Conservation (phyloP, 441 rosid species). For the Melastoma candidum region DNA sequence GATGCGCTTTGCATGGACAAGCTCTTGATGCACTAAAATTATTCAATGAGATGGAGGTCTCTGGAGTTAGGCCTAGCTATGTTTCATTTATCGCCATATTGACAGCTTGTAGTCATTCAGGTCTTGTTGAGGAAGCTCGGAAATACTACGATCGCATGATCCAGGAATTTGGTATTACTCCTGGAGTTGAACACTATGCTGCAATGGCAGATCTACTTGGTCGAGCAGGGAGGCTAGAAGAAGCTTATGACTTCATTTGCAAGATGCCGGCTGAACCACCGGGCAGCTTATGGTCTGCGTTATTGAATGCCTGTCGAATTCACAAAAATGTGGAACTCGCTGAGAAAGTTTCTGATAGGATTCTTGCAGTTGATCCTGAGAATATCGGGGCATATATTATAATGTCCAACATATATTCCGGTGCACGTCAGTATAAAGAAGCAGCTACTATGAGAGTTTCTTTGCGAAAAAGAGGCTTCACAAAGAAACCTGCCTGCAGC, state of each 20-base stretch:
- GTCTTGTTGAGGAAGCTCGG: conserved; percentile 45
- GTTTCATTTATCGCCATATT: conserved; percentile 49
- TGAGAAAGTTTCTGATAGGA: conserved; percentile 37
- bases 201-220: conserved; percentile 56
- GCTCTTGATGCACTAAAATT: conserved; percentile 42
- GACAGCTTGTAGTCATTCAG: conserved; percentile 64
- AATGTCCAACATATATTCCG: conserved; percentile 49
- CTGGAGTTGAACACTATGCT: conserved; percentile 52
- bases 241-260: conserved; percentile 42
- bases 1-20: conserved; percentile 50
- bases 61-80: conserved; percentile 42
- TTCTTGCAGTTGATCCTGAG: conserved; percentile 34
- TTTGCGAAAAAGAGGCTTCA: conserved; percentile 35
- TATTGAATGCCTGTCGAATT: conserved; percentile 46
- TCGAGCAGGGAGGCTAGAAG: conserved; percentile 56
- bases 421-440: conserved; percentile 39
- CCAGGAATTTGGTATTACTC: conserved; percentile 28
- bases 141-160: conserved; percentile 37
- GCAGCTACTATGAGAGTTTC: conserved; percentile 30
- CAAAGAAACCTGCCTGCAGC: conserved; percentile 53
- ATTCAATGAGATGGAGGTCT: conserved; percentile 42
- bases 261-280: conserved; percentile 29
- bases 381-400: conserved; percentile 47
- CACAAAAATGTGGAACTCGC: conserved; percentile 52
- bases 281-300: conserved; percentile 48